Evolutionary conservation across 768 basidiomycete genomes (phyloP).

Genomic region (Porpolomopsis calyptriformis): DNA sequence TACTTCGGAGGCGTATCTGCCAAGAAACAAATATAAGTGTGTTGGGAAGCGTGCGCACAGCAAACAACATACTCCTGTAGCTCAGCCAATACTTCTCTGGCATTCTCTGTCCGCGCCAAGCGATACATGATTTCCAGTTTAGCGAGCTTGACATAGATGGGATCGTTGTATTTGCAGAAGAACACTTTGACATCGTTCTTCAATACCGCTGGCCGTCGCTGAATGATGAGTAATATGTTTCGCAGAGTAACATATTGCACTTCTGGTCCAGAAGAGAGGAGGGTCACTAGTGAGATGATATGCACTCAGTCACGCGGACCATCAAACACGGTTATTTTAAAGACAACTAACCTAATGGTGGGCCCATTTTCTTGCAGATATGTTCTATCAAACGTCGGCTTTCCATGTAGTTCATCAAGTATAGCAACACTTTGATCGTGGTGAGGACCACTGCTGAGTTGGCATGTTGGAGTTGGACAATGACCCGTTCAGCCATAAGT

Average conservation of each 20-base stretch:
- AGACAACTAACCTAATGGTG: conserved; percentile 68
- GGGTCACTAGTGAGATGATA: conserved; percentile 50
- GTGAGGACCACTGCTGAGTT: conserved; percentile 99
- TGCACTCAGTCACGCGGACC: conserved; percentile 2
- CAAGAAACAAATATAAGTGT: neutral
- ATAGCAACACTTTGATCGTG: conserved; percentile 91
- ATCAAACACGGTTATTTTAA: neutral
- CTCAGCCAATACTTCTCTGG: conserved; percentile 85
- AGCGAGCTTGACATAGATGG: conserved; percentile 96
- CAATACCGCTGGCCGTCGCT: conserved; percentile 82
- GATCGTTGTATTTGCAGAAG: conserved; percentile 99
- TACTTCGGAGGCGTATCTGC: conserved; percentile 93
- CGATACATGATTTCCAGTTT: conserved; percentile 99
- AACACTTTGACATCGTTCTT: conserved; percentile 98
- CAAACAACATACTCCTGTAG: conserved; percentile 68
- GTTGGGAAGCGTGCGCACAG: neutral
- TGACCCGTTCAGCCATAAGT: conserved; percentile 89
- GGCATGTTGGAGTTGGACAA: conserved; percentile 91
- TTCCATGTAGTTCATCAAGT: conserved; percentile 99
- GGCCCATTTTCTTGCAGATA: conserved; percentile 96
- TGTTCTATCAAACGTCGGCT: conserved; percentile 75
- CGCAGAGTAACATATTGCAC: conserved; percentile 97
- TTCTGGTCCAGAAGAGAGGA: conserved; percentile 94
- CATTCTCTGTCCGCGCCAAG: conserved; percentile 89
- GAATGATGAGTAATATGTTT: conserved; percentile 95